phyloP scores from a whole-genome alignment of 306 rosid genomes.

The Senna tora region DNA sequence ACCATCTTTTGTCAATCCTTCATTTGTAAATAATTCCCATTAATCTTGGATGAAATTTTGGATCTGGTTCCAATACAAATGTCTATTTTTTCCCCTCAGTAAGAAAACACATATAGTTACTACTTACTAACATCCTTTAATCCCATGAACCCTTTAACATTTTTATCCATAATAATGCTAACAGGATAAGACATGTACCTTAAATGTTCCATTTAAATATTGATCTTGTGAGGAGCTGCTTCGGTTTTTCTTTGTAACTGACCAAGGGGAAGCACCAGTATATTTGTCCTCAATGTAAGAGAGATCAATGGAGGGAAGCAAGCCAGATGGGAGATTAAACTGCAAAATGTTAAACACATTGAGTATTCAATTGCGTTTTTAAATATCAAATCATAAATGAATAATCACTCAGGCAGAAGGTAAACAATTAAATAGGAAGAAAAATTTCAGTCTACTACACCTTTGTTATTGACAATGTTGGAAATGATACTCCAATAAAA shows the following conservation, averaged over 20 bases:
- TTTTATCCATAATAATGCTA: constrained; percentile 21
- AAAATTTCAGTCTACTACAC: constrained; percentile 42
- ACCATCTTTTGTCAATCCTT: constrained; percentile 16
- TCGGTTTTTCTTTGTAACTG: constrained; percentile 47
- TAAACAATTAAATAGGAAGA: constrained; percentile 10
- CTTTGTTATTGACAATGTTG: constrained; percentile 76
- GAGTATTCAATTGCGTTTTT: constrained; percentile 36
- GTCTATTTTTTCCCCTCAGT: constrained; percentile 6
- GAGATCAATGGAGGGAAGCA: constrained; percentile 67
- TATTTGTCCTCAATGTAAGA: constrained; percentile 51
- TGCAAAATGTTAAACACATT: constrained; percentile 45
- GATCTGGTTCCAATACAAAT: constrained; percentile 32
- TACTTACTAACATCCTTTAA: constrained; percentile 22
- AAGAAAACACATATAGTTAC: constrained; percentile 8
- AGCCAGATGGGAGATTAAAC: constrained; percentile 74
- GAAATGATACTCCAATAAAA: constrained; percentile 87
- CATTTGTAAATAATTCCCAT: constrained; percentile 24
- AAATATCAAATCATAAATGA: constrained; percentile 29
- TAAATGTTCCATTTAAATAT: constrained; percentile 59
- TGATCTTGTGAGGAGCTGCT: constrained; percentile 48
- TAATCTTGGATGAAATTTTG: constrained; percentile 24
- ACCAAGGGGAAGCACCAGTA: constrained; percentile 45
- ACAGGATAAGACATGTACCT: constrained; percentile 52
- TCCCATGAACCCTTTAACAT: constrained; percentile 5
- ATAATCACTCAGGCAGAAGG: constrained; percentile 24